A percentile compares a stretch with the other conserved stretches of the same genome.
These are phyloP conservation scores for Hyphodiscus hymeniophilus DNA, from an alignment of 495 filamentous ascomycete species.

Conservation along the genomic window DNA sequence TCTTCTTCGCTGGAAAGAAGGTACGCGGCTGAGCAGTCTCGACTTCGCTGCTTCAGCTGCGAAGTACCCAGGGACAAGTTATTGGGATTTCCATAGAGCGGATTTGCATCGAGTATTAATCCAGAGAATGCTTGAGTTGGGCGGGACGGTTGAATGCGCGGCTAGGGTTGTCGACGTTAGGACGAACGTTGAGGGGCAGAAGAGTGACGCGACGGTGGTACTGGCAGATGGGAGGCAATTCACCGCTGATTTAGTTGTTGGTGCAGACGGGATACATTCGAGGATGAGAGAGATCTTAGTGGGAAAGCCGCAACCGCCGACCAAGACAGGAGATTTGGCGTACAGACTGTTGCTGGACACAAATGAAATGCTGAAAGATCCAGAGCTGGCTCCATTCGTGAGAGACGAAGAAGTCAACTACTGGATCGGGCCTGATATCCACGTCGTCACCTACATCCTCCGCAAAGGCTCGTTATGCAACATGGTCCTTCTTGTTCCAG, in stretches of 20 bases:
- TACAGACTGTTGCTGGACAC: conserved; percentile 36
- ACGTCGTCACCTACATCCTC: conserved; percentile 51
- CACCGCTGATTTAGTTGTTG: conserved; percentile 44
- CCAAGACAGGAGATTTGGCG: conserved; percentile 58
- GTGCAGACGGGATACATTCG: conserved; percentile 49
- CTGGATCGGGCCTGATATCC: conserved; percentile 30
- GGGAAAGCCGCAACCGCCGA: conserved; percentile 32
- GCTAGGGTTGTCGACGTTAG: conserved; percentile 36
- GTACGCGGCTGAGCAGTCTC: too few species aligned
- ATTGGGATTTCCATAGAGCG: too few species aligned
- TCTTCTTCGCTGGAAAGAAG: conserved; percentile 33
- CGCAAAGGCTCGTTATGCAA: conserved; percentile 45
- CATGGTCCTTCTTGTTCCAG: conserved; percentile 46
- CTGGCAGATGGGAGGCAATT: conserved; percentile 27
- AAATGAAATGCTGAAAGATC: too few species aligned
- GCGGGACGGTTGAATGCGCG: too few species aligned
- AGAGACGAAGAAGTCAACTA: too few species aligned
- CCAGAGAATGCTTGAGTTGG: too few species aligned
- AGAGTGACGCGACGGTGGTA: conserved; percentile 12
- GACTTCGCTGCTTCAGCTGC: too few species aligned
- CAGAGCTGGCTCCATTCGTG: too few species aligned
- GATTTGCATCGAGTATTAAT: too few species aligned
- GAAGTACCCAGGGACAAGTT: too few species aligned
- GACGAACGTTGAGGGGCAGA: conserved; percentile 29
- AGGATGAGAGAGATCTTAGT: conserved; percentile 39